A percentile compares a stretch with the other conserved stretches of the same genome.
These are phyloP conservation scores for Globisporangium solare DNA, from an alignment of 352 stramenopile genomes.

Conservation along the genomic window DNA sequence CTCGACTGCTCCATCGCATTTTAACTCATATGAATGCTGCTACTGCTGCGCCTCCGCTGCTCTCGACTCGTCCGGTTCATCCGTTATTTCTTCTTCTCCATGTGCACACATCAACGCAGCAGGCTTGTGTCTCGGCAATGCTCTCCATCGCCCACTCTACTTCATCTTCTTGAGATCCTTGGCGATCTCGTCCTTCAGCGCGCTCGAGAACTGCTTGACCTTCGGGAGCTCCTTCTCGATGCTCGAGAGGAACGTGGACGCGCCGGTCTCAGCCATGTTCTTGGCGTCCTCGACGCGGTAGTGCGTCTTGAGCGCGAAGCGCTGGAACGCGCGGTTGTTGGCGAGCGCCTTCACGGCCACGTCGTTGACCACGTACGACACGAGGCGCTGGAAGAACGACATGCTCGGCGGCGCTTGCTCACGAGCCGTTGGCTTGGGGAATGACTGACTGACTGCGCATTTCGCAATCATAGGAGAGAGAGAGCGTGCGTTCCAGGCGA, in stretches of 20 bases:
- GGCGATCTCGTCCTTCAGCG: constrained; percentile 71
- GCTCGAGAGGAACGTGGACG: constrained; percentile 38
- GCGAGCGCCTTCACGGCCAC: constrained; percentile 78
- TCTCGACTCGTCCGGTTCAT: background rate
- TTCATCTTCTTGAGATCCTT: constrained; percentile 76
- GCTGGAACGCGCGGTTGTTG: constrained; percentile 80
- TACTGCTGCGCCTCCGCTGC: background rate
- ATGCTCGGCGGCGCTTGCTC: constrained; percentile 16
- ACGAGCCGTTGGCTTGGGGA: background rate
- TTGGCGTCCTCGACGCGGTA: constrained; percentile 81
- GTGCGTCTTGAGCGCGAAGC: constrained; percentile 83
- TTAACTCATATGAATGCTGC: background rate
- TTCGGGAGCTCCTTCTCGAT: constrained; percentile 65
- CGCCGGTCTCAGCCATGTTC: constrained; percentile 50
- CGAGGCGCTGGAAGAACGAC: constrained; percentile 81
- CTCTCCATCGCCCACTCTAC: constrained; percentile 15
- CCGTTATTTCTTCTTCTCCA: background rate
- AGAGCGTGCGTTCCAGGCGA: background rate
- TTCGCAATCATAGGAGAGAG: background rate
- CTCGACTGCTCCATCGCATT: background rate
- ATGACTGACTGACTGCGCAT: background rate
- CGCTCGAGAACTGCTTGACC: constrained; percentile 66
- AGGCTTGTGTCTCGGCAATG: background rate
- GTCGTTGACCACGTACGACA: constrained; percentile 83
- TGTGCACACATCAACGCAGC: background rate